Evolutionary conservation across 371 early-diverging fungal genomes (phyloP), one percentile per base, ranked within the genome.

Genomic region (Rhizopus arrhizus): DNA sequence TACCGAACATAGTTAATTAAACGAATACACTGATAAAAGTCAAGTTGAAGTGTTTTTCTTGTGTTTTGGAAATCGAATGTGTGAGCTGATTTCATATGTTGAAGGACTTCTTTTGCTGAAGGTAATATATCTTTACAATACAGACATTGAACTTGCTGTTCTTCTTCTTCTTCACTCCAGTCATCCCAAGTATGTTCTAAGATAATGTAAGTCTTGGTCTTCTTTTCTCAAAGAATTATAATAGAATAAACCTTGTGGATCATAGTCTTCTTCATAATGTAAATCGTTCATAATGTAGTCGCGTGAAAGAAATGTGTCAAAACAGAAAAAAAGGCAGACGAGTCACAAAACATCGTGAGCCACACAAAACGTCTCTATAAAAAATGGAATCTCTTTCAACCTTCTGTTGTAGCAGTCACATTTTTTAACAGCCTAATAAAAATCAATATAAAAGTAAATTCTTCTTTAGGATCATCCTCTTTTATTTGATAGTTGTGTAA

Each of bases 21-120:
- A 10, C 92, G 85, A 59, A 96, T 91, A 61, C 87, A 87, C 47
- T 90, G 87, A 78, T 94, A 94, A 69, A 94, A 92, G 64, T 93
- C 93, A 43, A 94, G 82, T 9, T 69, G 56, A 3, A 83, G 69
- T 7, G 70, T 67, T 22, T 70, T 70, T n/a, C 84, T 81, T 3
- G 83, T 69, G 22, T 65, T 65, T 32, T 84, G 64, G 59, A 92
- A 89, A 66, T 92, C 89, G 70, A 95, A 93, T 3, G 69, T 76
- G 56, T 95, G 95, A 0, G 34, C 47, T 12, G 57, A 28, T 47
- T 79, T 81, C 51, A 83, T 85, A 64, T 95, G 96, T 13, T 66
- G 58, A 62, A 94, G 89, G 40, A 88, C 70, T 7, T 78, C 78
- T 13, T 67, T 56, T 10, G 89, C 73, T 15, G 71, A 60, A 11